Base-by-base conservation (phyloP, 139 green algal species). In the Auxenochlorella pyrenoidosa region DNA sequence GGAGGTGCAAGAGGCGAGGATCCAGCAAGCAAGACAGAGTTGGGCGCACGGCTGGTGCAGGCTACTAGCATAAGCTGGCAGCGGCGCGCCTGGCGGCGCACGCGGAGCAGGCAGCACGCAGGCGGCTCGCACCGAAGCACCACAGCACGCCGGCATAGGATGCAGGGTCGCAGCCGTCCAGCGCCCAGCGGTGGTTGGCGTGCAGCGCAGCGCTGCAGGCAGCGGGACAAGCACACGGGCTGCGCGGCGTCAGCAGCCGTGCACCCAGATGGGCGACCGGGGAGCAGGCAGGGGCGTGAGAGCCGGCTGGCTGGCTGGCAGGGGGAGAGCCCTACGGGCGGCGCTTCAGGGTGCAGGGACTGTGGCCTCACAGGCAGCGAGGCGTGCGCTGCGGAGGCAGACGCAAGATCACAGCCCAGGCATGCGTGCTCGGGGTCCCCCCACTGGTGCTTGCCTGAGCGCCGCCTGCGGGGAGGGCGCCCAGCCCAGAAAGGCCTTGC, bases 111-210 rank as follows among this genome's bases (percentile, higher is more conserved):
- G 15, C 1, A 51, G 51, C 76, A 26, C 13, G 51, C 51, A n/a
- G 47, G 36, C 79, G 5, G 36, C 5, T 21, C 63, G 60, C 63
- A 85, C 80, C 80, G 38, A 85, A 85, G 41, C 80, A 85, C 80
- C 80, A 85, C 60, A 85, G 63, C 40, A 85, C 63, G 30, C 80
- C 80, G 6, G 60, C 63, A 26, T 85, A 85, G 6, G 40, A 63
- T 40, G 80, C 80, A 0, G 80, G 80, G 63, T 85, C 80, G 80
- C 80, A 75, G 15, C 80, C 80, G 28, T 85, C 80, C 63, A 85
- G 80, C 40, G 80, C 80, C 80, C 80, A 85, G 40, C 63, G 59
- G 80, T 85, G 80, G 63, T 85, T 85, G 80, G 59, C 72, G 32
- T 85, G 80, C 80, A 85, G 63, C 51, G 63, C 60, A 10, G 80